These are phyloP conservation scores for Nosema muscidifuracis DNA, from an alignment of 371 early-diverging fungal species.

Conservation along the genomic window DNA sequence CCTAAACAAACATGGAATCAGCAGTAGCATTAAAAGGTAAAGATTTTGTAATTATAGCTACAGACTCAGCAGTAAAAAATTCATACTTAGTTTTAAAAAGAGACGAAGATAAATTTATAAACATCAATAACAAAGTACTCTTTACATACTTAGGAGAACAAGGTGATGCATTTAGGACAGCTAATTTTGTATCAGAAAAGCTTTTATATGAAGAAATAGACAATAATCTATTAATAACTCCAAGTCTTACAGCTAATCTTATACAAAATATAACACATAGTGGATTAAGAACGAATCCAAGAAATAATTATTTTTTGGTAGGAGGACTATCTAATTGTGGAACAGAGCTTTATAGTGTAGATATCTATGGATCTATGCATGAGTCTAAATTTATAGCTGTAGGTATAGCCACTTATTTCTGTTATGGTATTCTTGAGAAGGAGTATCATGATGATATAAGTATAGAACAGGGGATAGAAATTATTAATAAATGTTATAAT, in stretches of 20 bases:
- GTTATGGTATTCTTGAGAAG: constrained; percentile 47
- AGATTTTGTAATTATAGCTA: constrained; percentile 32
- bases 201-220: constrained; percentile 41
- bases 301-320: constrained; percentile 31
- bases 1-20: constrained; percentile 27
- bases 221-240: constrained; percentile 34
- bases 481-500: constrained; percentile 46
- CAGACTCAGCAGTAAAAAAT: constrained; percentile 14
- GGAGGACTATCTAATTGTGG: constrained; percentile 33
- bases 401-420: constrained; percentile 51
- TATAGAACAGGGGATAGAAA: constrained; percentile 35
- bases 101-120: constrained; percentile 41
- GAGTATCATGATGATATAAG: constrained; percentile 35
- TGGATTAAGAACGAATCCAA: constrained; percentile 28
- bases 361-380: constrained; percentile 54
- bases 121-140: constrained; percentile 33
- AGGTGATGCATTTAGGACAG: constrained; percentile 49
- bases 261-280: constrained; percentile 49
- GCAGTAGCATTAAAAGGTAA: constrained; percentile 38
- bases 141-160: constrained; percentile 49
- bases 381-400: constrained; percentile 36
- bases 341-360: constrained; percentile 35
- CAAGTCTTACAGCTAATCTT: constrained; percentile 34
- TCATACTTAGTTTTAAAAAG: constrained; percentile 44
- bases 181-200: constrained; percentile 30